Conservation (phyloP, 768 basidiomycete genomes). For the Hortiboletus flavorubellus region DNA sequence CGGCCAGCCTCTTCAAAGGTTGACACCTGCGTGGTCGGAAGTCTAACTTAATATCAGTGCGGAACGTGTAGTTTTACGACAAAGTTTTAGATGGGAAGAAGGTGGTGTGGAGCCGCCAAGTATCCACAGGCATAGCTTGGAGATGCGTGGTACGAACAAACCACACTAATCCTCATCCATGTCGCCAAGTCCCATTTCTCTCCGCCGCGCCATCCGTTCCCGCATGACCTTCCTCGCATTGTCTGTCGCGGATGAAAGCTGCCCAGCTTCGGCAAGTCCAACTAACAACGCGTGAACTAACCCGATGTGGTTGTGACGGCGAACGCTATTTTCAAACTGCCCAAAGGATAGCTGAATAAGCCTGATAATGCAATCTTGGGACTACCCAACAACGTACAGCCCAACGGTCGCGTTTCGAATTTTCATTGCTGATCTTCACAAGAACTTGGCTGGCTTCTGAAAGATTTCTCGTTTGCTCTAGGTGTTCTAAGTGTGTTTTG, state of each 20-base stretch:
- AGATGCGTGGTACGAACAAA: slow-evolving; percentile 1
- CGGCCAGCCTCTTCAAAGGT: background rate
- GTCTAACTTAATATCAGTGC: background rate
- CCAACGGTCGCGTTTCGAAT: slow-evolving; percentile 76
- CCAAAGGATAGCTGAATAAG: slow-evolving; percentile 9
- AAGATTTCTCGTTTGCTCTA: slow-evolving; percentile 41
- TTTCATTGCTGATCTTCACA: slow-evolving; percentile 60
- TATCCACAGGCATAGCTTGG: background rate
- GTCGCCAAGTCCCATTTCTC: slow-evolving; percentile 37
- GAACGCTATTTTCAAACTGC: slow-evolving; percentile 85
- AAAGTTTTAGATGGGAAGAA: background rate
- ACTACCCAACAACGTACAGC: slow-evolving; percentile 50
- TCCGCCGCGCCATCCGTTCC: slow-evolving; percentile 40
- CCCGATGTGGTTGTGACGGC: slow-evolving; percentile 85
- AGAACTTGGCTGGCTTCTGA: slow-evolving; percentile 50
- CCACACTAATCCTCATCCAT: slow-evolving; percentile 41
- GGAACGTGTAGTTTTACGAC: slow-evolving; percentile 7
- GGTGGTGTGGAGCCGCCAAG: slow-evolving; percentile 1
- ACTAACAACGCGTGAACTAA: slow-evolving; percentile 71
- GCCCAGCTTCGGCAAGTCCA: slow-evolving; percentile 69
- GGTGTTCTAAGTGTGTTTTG: slow-evolving; percentile 51
- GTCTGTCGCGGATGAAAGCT: slow-evolving; percentile 50
- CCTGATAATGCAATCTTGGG: background rate
- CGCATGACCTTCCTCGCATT: slow-evolving; percentile 43
- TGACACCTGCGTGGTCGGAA: slow-evolving; percentile 4